Conservation (phyloP, 352 stramenopile species). For the Phytophthora tentaculata region DNA sequence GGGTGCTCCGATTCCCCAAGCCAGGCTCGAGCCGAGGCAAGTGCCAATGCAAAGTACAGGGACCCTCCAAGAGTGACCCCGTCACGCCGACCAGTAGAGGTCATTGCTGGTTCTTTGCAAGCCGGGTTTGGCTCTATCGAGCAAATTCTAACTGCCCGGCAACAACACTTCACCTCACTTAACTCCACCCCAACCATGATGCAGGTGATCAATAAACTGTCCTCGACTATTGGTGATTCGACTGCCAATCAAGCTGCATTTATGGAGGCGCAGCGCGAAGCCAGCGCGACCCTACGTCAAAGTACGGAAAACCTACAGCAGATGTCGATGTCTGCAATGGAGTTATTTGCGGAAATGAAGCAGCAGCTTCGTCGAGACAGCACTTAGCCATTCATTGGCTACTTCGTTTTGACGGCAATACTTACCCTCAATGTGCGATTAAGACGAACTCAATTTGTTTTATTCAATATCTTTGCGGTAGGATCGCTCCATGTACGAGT, state of each 20-base stretch:
- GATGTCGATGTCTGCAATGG: background rate
- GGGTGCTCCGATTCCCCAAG: background rate
- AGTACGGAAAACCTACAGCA: constrained; percentile 1
- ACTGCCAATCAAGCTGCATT: constrained; percentile 5
- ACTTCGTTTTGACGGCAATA: background rate
- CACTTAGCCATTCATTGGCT: background rate
- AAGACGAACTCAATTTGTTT: background rate
- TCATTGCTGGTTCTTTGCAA: constrained; percentile 8
- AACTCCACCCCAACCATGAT: background rate
- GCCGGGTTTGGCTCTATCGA: constrained; percentile 8
- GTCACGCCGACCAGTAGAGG: constrained; percentile 1
- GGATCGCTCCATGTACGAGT: constrained; percentile 14
- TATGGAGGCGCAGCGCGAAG: background rate
- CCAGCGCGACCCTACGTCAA: constrained; percentile 2
- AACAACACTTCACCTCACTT: background rate
- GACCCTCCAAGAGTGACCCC: too few relatives aligned
- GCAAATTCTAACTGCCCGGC: constrained; percentile 6
- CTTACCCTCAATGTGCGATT: too few relatives aligned
- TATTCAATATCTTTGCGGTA: constrained; percentile 16
- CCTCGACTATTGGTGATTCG: constrained; percentile 3
- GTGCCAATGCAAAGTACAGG: too few relatives aligned
- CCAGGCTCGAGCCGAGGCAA: too few relatives aligned
- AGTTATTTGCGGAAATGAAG: constrained; percentile 9
- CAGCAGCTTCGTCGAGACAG: background rate
- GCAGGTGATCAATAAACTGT: background rate